Base-by-base conservation (phyloP, 495 filamentous ascomycete species). In the Hypoxylon crocopeplum region DNA sequence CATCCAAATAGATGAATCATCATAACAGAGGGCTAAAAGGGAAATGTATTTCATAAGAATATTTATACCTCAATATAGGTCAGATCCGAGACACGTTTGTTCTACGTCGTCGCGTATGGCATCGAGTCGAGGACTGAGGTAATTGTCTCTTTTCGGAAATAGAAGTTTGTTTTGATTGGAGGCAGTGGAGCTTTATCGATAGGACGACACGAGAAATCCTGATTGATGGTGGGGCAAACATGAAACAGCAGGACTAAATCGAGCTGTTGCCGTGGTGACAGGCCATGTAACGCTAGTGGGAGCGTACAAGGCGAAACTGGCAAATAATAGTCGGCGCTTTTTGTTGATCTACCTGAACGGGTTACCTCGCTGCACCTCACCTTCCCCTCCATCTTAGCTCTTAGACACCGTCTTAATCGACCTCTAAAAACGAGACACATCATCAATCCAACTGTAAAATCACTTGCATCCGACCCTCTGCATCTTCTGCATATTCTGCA, bases 101-200 rank as follows among this genome's bases (percentile, higher is more conserved):
- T 15, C 39, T 27, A n/a, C n/a, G n/a, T n/a, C 20, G 39, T 11
- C 8, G 20, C 21, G 20, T 27, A 29, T 10, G 5, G 25, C 25
- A 29, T 10, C 5, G 25, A 29, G 25, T 29, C n/a, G n/a, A n/a
- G n/a, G n/a, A n/a, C n/a, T n/a, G n/a, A n/a, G n/a, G n/a, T 38
- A 56, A 56, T 50, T 46, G 17, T 45, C 46, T 64, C 20, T 24
- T 62, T 66, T 66, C 15, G 53, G 66, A 62, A 66, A 34, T 34
- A 8, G 32, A 52, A 30, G 15, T 25, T 37, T 66, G 54, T 63
- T 54, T 60, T 66, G 62, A 69, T 69, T 69, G 66, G 66, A 52
- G 48, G 13, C 13, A 27, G 34, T 19, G 19, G 12, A 48, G 33
- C 20, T 34, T 32, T 47, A 63, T 57, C 48, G 50, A 48, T 50